Percentiles rank a stretch among this genome's conserved stretches.
phyloP scores from a whole-genome alignment of 2,329 filamentous ascomycete genomes.

The Capronia epimyces region DNA sequence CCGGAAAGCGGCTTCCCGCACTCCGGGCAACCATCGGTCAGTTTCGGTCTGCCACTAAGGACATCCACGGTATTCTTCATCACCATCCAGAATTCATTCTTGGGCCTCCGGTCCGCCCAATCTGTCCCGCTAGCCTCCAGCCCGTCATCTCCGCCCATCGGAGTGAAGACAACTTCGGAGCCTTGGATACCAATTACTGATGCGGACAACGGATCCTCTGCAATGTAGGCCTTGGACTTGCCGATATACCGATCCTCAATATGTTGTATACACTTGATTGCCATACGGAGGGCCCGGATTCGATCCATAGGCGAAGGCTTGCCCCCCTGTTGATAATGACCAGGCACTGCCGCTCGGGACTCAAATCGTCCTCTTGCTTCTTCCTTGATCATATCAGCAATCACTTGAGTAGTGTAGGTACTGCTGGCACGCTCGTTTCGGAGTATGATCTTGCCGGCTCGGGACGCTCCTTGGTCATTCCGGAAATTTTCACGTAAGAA shows the following conservation, averaged over 20 bases:
- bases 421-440: constrained; percentile 90
- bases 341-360: constrained; percentile 81
- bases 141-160: constrained; percentile 58
- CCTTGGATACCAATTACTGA: constrained; percentile 90
- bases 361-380: constrained; percentile 91
- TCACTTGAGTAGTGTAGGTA: constrained; percentile 86
- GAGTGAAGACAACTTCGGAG: constrained; percentile 78
- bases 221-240: constrained; percentile 61
- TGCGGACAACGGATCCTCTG: constrained; percentile 65
- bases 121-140: constrained; percentile 84
- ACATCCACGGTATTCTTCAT: constrained; percentile 79
- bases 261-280: constrained; percentile 90
- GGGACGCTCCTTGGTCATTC: constrained; percentile 77
- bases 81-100: constrained; percentile 75
- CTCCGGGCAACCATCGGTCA: constrained; percentile 28
- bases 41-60: constrained; percentile 63
- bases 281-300: constrained; percentile 81
- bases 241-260: constrained; percentile 67
- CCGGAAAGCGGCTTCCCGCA: constrained; percentile 24
- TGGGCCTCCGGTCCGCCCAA: constrained; percentile 84
- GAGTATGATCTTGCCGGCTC: constrained; percentile 90
- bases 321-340: constrained; percentile 90
- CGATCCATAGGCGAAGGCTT: constrained; percentile 94
- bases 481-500: constrained; percentile 81
- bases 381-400: constrained; percentile 91